Percentiles rank a stretch among this genome's conserved stretches.
phyloP scores from a whole-genome alignment of 2,329 filamentous ascomycete species.

The Ceratocystis variospora region DNA sequence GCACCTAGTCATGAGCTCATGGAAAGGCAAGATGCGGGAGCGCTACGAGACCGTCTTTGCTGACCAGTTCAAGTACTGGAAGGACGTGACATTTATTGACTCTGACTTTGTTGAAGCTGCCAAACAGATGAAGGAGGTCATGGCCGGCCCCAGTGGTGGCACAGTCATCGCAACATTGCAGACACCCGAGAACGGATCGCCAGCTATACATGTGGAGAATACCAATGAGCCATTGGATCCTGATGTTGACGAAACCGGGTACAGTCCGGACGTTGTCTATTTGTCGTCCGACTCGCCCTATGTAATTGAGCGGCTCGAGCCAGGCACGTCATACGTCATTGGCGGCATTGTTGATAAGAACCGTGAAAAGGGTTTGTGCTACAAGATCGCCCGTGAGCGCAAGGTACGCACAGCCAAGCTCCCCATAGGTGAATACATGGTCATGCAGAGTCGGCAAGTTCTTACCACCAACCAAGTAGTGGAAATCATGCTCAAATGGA shows the following conservation, averaged over 20 bases:
- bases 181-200: constrained; percentile 23
- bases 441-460: constrained; percentile 75
- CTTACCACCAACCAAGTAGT: constrained; percentile 91
- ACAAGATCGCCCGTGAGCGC: constrained; percentile 59
- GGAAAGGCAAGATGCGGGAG: constrained; percentile 58
- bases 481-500: constrained; percentile 90
- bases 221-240: constrained; percentile 25
- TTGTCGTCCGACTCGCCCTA: constrained; percentile 83
- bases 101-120: constrained; percentile 61
- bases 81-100: constrained; percentile 57
- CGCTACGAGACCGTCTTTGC: constrained; percentile 65
- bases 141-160: constrained; percentile 45
- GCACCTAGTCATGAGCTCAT: constrained; percentile 66
- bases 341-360: constrained; percentile 94
- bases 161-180: constrained; percentile 46
- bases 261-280: constrained; percentile 51
- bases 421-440: constrained; percentile 89
- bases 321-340: constrained; percentile 82
- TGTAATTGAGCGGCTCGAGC: constrained; percentile 68
- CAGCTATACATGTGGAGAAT: constrained; percentile 17
- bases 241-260: constrained; percentile 27
- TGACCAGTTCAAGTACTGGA: constrained; percentile 66
- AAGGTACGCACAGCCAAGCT: constrained; percentile 79
- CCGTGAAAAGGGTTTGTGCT: constrained; percentile 86
- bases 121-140: constrained; percentile 49